Conservation (phyloP, 768 basidiomycete genomes). For the Termitomyces sp. region DNA sequence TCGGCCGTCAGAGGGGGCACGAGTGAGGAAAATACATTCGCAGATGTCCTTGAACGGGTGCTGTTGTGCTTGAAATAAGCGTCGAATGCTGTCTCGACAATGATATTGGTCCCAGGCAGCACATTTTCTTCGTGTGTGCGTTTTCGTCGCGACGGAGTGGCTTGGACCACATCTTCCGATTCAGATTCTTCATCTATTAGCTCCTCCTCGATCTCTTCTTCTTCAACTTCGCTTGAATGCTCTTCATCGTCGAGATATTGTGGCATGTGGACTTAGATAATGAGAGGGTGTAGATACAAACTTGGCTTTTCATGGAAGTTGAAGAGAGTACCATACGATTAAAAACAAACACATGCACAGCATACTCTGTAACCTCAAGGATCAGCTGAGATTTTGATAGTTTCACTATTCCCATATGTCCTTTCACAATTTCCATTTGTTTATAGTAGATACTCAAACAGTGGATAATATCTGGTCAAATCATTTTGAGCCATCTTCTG, state of each 20-base stretch:
- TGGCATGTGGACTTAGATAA: neutral
- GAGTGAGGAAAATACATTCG: slow-evolving; percentile 72
- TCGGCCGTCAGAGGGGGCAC: slow-evolving; percentile 67
- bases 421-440: no score
- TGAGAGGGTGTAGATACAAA: neutral
- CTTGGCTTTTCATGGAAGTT: neutral
- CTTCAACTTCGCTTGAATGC: slow-evolving; percentile 9
- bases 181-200: slow-evolving; percentile 13
- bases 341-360: neutral
- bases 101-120: slow-evolving; percentile 20
- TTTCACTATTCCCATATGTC: no score
- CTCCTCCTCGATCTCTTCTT: slow-evolving; percentile 10
- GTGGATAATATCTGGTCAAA: no score
- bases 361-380: no score
- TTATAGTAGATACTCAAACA: no score
- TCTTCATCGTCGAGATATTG: slow-evolving; percentile 4
- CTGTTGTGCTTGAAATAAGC: slow-evolving; percentile 72
- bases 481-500: no score
- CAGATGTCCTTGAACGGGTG: slow-evolving; percentile 64
- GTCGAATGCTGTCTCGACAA: slow-evolving; percentile 73
- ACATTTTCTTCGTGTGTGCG: slow-evolving; percentile 10
- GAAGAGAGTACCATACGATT: neutral
- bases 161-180: slow-evolving; percentile 4
- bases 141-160: slow-evolving; percentile 5
- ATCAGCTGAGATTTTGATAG: no score